Conservation (phyloP, 2,329 filamentous ascomycete species). For the Colletotrichum sojae region DNA sequence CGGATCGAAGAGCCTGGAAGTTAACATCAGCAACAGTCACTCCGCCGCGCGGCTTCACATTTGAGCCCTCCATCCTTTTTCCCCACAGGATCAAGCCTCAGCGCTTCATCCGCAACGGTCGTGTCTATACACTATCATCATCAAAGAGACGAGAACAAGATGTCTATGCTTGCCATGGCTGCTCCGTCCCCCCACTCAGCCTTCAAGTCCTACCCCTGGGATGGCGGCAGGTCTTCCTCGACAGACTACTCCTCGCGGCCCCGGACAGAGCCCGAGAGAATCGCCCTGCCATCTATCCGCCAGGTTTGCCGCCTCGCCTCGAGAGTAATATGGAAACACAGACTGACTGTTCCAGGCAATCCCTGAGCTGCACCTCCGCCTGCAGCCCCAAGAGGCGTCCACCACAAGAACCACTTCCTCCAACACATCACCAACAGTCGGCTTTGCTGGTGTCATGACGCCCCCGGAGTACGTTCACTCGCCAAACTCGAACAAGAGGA, state of each 20-base stretch:
- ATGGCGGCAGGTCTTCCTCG: slow-evolving; percentile 49
- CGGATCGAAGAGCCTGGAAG: background rate
- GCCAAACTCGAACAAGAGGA: slow-evolving; percentile 63
- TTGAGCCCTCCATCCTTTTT: slow-evolving; percentile 40
- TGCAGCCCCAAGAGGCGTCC: slow-evolving; percentile 50
- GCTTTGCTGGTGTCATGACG: slow-evolving; percentile 49
- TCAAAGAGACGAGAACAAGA: slow-evolving; percentile 52
- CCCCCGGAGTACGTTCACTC: slow-evolving; percentile 66
- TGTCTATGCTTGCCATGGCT: slow-evolving; percentile 66
- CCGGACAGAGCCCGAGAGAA: slow-evolving; percentile 55
- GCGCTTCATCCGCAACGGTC: slow-evolving; percentile 32
- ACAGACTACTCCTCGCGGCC: slow-evolving; percentile 52
- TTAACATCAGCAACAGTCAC: slow-evolving; percentile 29
- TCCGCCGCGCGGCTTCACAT: slow-evolving; percentile 44
- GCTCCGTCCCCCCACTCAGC: slow-evolving; percentile 56
- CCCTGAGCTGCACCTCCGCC: slow-evolving; percentile 59
- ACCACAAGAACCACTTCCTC: slow-evolving; percentile 50
- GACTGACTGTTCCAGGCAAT: slow-evolving; percentile 53
- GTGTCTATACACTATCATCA: slow-evolving; percentile 43
- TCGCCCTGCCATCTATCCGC: slow-evolving; percentile 66
- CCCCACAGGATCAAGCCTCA: slow-evolving; percentile 59
- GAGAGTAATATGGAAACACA: slow-evolving; percentile 17
- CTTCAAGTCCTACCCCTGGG: slow-evolving; percentile 59
- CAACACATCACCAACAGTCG: slow-evolving; percentile 52
- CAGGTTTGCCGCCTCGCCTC: slow-evolving; percentile 57